Evolutionary conservation across 2,329 filamentous ascomycete species (phyloP), one percentile per base, ranked within the genome.

Genomic region (Penicillium sp.): DNA sequence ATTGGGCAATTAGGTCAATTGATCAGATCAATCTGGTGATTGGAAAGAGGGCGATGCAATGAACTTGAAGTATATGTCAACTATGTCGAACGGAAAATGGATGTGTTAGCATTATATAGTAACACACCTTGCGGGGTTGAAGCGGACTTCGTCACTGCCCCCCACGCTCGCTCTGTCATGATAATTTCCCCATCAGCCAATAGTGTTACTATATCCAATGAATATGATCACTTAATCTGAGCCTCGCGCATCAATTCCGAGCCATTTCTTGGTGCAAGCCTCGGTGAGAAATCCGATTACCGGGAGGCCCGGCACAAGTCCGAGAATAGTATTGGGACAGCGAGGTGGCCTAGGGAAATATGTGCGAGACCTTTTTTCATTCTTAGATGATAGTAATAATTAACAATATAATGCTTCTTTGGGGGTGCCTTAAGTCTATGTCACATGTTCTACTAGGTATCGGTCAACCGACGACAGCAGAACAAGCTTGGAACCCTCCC

Each of bases 211-310:
- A 30, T 26, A 30, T 25, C n/a, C 26, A 17, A 43, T 35, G 16
- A 35, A 40, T 10, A 26, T 53, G 22, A 31, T 17, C 44, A 33
- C 28, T 22, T 42, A 5, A 40, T 12, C 19, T 10, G 26, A 47
- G 26, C 47, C 48, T 50, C 57, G 61, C 68, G 68, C 66, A 69
- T 45, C 54, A 65, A 62, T 63, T 69, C 68, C 68, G 69, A 69
- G 45, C 26, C 30, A 45, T 35, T 33, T 37, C n/a, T 28, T 22
- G 10, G 42, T 38, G 41, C 43, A 36, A 42, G 30, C 33, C 56
- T 68, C 67, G 67, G 68, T 43, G 53, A 64, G 57, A 61, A 65
- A 61, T 61, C 68, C 68, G 69, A 71, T 35, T 61, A 43, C 64
- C 67, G 49, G 46, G 49, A 50, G 42, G 45, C 47, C 57, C 69